Evolutionary conservation across 768 basidiomycete genomes (phyloP), one percentile per base, ranked within the genome.

Genomic region (Glaciozyma martinii): DNA sequence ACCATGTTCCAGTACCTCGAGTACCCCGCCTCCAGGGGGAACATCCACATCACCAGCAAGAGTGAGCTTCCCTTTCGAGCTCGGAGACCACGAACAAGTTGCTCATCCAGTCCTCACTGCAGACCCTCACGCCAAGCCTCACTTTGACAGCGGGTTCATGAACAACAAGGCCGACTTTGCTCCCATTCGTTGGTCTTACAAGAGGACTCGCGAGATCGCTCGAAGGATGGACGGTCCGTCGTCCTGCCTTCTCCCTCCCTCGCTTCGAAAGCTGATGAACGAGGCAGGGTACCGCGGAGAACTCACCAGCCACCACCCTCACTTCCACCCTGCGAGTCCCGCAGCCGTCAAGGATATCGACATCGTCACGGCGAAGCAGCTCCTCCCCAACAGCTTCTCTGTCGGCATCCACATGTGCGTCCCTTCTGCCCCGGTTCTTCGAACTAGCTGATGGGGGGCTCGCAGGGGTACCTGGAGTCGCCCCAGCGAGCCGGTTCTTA

Each of bases 131-230:
- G 46, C 77, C 70, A 82, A 82, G 68, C 85, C 86, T 6, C 78
- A 74, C 76, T 86, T 86, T 72, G 86, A 87, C 77, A 82, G 81
- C 64, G 86, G 86, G n/a, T 86, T 87, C 81, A 84, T 87, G 85
- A 86, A 85, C 78, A 74, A 86, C 79, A 85, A 85, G 78, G 85
- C 85, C 33, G 86, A 86, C 78, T 85, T 86, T 71, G 85, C 84
- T 29, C 86, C 86, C 19, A 83, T 86, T 70, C 83, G 85, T 43
- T 86, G 86, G 86, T 83, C 83, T 74, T 86, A 86, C 79, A 86
- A 86, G 82, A 84, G 83, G 80, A 85, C 84, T 21, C 82, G 86
- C 68, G 85, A 86, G 71, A 77, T 86, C 29, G 86, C 85, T 29
- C 80, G 85, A 70, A 78, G 85, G 68, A 86, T 86, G 86, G 85